Evolutionary conservation across 331 rosid species (phyloP).

Genomic region (Malus hybrid): DNA sequence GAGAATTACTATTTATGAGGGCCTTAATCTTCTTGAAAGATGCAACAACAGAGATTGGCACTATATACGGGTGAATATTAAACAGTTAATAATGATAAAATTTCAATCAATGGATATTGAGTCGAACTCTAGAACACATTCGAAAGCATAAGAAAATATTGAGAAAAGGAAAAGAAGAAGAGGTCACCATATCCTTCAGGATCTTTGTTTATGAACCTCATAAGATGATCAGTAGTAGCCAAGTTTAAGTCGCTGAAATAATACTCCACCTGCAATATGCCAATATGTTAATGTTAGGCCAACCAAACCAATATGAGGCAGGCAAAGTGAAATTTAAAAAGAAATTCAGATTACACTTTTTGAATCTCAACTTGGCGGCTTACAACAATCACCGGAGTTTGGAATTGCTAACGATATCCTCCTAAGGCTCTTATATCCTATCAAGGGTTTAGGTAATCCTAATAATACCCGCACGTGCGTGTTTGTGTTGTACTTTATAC

Average conservation of each 20-base stretch:
- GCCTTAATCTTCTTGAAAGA: slow-evolving; percentile 98
- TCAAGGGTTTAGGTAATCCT: no score
- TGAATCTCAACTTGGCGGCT: not conserved
- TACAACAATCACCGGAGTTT: not conserved
- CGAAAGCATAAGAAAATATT: not conserved
- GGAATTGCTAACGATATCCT: not conserved
- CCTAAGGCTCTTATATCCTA: not conserved
- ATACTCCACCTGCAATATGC: slow-evolving; percentile 79
- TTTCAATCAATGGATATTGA: not conserved
- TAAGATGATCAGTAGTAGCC: slow-evolving; percentile 97
- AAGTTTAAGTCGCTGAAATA: slow-evolving; percentile 94
- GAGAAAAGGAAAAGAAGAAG: slow-evolving; percentile 5
- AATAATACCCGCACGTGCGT: not conserved
- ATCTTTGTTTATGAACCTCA: slow-evolving; percentile 92
- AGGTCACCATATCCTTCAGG: slow-evolving; percentile 85
- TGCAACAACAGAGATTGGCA: slow-evolving; percentile 91
- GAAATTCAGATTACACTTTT: not conserved
- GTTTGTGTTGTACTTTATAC: not conserved
- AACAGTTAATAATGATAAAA: slow-evolving; percentile 7
- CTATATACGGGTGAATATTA: slow-evolving; percentile 34
- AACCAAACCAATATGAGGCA: slow-evolving; percentile 5
- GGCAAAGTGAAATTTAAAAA: slow-evolving; percentile 13
- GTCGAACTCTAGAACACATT: not conserved
- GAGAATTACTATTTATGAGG: slow-evolving; percentile 60
- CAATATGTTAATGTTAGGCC: not conserved